Base-by-base conservation (phyloP, 306 rosid genomes). In the Corylus heterophylla region DNA sequence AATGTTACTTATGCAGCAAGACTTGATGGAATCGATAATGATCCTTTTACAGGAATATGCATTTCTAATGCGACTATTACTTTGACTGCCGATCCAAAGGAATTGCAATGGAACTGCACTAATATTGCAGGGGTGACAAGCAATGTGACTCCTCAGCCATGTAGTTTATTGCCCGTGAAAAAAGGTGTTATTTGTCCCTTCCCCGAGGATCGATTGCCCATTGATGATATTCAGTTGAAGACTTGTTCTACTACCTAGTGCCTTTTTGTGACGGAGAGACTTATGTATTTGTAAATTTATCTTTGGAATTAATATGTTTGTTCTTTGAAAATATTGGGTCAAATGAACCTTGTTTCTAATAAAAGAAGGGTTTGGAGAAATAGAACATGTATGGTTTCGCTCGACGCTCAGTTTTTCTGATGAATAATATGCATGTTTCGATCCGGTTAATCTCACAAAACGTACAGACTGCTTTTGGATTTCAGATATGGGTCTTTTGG, bases 91-190 rank as follows among this genome's bases (percentile, higher is more conserved):
- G 20, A 75, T 5, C 74, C 67, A 0, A 82, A 85, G 66, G 71
- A 91, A 20, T 35, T 82, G 67, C 92, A 83, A 61, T 93, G 98
- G 98, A 88, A 87, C 22, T 91, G 98, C 72, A 86, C 87, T 39
- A 27, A 86, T 69, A 7, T 93, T 72, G 81, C 67, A 31, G 97
- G 98, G 5, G 16, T 72, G 8, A 86, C 93, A 3, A 88, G 86
- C 52, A 85, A 78, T 54, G 98, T 94, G 61, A 76, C 48, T 10
- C 97, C 97, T 49, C 13, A 51, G 76, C 66, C 97, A 1, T 92
- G 98, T 9, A 79, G 9, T 2, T 82, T 84, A 83, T 74, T 92
- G 74, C 87, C 88, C 0, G 83, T 75, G 81, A 77, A 84, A 77
- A 4, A 59, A 54, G 52, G 27, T 17, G 54, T 79, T 44, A 83